A percentile compares a stretch with the other conserved stretches of the same genome.
Evolutionary conservation across 2,329 filamentous ascomycete genomes (phyloP).

Genomic region (Akanthomyces dipterigenus): DNA sequence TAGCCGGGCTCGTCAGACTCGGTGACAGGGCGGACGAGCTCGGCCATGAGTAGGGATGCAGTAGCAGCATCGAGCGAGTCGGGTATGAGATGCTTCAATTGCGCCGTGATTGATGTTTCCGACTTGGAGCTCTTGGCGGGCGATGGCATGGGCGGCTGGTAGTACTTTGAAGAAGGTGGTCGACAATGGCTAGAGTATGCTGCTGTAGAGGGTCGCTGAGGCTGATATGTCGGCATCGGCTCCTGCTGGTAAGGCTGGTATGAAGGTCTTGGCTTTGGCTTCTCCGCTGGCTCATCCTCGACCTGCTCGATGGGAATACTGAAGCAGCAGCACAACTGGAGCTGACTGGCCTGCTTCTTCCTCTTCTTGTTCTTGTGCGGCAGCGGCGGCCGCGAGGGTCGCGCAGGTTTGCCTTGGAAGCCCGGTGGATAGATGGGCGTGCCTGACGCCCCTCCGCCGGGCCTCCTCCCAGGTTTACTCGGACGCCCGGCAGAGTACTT

Average conservation of each 20-base stretch:
- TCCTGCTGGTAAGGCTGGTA: slow-evolving; percentile 16
- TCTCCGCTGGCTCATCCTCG: slow-evolving; percentile 18
- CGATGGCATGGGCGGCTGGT: slow-evolving; percentile 19
- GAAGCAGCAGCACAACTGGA: slow-evolving; percentile 48
- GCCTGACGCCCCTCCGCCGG: neutral
- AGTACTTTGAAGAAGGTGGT: slow-evolving; percentile 13
- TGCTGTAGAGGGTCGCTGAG: slow-evolving; percentile 17
- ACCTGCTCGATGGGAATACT: slow-evolving; percentile 39
- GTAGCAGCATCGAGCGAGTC: slow-evolving; percentile 58
- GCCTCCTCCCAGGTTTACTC: neutral
- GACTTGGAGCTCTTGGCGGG: slow-evolving; percentile 26
- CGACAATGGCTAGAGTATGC: slow-evolving; percentile 18
- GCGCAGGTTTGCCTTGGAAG: neutral
- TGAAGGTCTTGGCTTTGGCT: slow-evolving; percentile 7
- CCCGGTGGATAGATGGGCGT: neutral
- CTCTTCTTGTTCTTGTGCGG: slow-evolving; percentile 16
- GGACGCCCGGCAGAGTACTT: slow-evolving; percentile 23
- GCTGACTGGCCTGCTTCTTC: slow-evolving; percentile 22
- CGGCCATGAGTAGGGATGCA: slow-evolving; percentile 63
- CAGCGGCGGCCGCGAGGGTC: slow-evolving; percentile 15
- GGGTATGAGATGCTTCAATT: slow-evolving; percentile 55
- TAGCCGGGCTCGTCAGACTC: slow-evolving; percentile 77
- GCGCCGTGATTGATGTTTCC: slow-evolving; percentile 24
- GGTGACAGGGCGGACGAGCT: slow-evolving; percentile 61
- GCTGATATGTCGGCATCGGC: slow-evolving; percentile 16